These are phyloP conservation scores for Ensete ventricosum DNA, from an alignment of 176 grass and related monocot genomes.

Conservation along the genomic window DNA sequence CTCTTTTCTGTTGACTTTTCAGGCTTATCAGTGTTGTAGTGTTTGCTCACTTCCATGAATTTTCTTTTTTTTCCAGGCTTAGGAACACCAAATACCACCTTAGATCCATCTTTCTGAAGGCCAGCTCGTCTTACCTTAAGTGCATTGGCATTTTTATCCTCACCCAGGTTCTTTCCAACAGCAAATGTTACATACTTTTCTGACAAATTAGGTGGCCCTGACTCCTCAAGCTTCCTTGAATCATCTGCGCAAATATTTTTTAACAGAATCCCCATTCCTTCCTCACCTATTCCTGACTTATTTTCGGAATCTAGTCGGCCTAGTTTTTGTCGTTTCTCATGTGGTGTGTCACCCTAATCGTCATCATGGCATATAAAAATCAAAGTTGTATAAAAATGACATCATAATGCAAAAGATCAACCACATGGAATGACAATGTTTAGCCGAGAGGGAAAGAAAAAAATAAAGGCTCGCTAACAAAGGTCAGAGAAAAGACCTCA, in stretches of 20 bases:
- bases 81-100: conserved; percentile 84
- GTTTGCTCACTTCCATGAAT: conserved; percentile 99
- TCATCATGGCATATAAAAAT: conserved; percentile 2
- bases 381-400: not conserved
- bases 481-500: conserved; percentile 38
- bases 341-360: conserved; percentile 73
- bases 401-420: conserved; percentile 13
- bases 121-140: conserved; percentile 52
- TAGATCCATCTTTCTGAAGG: conserved; percentile 86
- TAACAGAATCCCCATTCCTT: conserved; percentile 13
- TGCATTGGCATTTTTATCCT: conserved; percentile 35
- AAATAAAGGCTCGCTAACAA: not conserved
- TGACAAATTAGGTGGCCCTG: conserved; percentile 41
- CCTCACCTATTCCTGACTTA: conserved; percentile 23
- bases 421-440: conserved; percentile 6
- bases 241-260: conserved; percentile 25
- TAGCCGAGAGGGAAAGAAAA: conserved; percentile 7
- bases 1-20: conserved; percentile 46
- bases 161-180: conserved; percentile 44
- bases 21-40: conserved; percentile 53
- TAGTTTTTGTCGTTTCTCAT: conserved; percentile 73
- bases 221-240: conserved; percentile 35
- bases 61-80: conserved; percentile 96
- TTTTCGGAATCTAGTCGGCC: conserved; percentile 22
- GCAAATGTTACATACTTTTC: conserved; percentile 58